Evolutionary conservation across 805 yeast genomes (phyloP), one percentile per base, ranked within the genome.

Genomic region (Nadsonia fulvescens): DNA sequence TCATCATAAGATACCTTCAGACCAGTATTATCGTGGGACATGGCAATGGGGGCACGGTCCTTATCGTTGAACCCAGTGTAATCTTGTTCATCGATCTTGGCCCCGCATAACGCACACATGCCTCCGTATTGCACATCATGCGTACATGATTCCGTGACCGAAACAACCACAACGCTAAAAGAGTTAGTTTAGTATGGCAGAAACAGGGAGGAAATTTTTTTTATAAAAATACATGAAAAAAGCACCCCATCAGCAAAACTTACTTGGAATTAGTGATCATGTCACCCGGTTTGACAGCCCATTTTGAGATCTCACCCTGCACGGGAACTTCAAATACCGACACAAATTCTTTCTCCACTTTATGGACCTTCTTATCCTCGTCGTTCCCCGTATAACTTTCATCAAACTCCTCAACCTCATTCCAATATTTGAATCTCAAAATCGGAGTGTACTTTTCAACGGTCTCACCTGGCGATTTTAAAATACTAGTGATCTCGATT

Each of bases 41-140:
- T 81, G 15, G 81, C 53, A 15, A 82, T 75, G 2, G 86, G 76
- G 9, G 93, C 92, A 15, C 93, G 51, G 32, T 72, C 78, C 33
- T 65, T 66, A 38, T 66, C 66, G 33, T 56, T 61, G 46, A 61
- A 70, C 4, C 83, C 82, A 3, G 72, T 53, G 42, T 79, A 81
- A 45, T 83, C 95, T 29, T 60, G 58, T 31, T 66, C 76, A 14
- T 55, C 63, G 6, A 89, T 63, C 5, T 77, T 65, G 31, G 67
- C 68, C 5, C 96, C 96, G 47, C 98, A 86, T 12, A 79, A 50
- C 0, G 94, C 95, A 54, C 98, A 86, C 22, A 86, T 58, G 0
- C 96, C 96, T 8, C 92, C 93, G 43, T 74, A 89, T 38, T 89
- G 95, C 14, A 89, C 82, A 2, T 86, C 67, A 49, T 89, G 98